Percentiles rank a stretch among this genome's conserved stretches.
These are phyloP conservation scores for Yamadazyma diospyri DNA, from an alignment of 1,139 yeast genomes.

Conservation along the genomic window DNA sequence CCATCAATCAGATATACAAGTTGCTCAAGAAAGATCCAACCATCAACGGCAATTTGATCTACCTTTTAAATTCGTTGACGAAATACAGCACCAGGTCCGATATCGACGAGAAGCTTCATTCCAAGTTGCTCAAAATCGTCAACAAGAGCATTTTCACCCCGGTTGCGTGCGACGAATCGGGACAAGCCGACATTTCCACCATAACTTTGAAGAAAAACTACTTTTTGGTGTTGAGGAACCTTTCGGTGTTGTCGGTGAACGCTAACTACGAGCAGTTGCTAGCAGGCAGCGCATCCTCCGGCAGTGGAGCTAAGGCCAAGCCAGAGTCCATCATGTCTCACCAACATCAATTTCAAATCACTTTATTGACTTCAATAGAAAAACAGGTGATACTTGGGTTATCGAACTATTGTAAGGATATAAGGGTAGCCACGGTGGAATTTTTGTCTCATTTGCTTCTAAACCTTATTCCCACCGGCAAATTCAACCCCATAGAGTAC, in stretches of 20 bases:
- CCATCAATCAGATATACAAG: slow-evolving; percentile 37
- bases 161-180: slow-evolving; percentile 15
- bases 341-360: slow-evolving; percentile 36
- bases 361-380: slow-evolving; percentile 29
- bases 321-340: slow-evolving; percentile 43
- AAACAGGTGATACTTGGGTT: slow-evolving; percentile 30
- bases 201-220: slow-evolving; percentile 33
- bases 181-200: slow-evolving; percentile 14
- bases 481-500: slow-evolving; percentile 35
- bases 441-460: slow-evolving; percentile 32
- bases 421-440: slow-evolving; percentile 39
- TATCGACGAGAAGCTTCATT: slow-evolving; percentile 39
- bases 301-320: slow-evolving; percentile 39
- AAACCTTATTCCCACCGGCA: slow-evolving; percentile 40
- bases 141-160: slow-evolving; percentile 24
- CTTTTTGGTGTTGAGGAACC: slow-evolving; percentile 29
- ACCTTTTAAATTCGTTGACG: slow-evolving; percentile 30
- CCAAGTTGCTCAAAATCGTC: slow-evolving; percentile 33
- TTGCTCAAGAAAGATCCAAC: slow-evolving; percentile 34
- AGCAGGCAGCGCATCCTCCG: slow-evolving; percentile 32
- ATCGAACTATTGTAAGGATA: slow-evolving; percentile 30
- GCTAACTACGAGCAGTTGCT: slow-evolving; percentile 39
- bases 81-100: slow-evolving; percentile 38
- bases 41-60: slow-evolving; percentile 27
- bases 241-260: slow-evolving; percentile 30